Conservation (phyloP, 1,284 basidiomycete genomes). For the Fomitopsis schrenkii region DNA sequence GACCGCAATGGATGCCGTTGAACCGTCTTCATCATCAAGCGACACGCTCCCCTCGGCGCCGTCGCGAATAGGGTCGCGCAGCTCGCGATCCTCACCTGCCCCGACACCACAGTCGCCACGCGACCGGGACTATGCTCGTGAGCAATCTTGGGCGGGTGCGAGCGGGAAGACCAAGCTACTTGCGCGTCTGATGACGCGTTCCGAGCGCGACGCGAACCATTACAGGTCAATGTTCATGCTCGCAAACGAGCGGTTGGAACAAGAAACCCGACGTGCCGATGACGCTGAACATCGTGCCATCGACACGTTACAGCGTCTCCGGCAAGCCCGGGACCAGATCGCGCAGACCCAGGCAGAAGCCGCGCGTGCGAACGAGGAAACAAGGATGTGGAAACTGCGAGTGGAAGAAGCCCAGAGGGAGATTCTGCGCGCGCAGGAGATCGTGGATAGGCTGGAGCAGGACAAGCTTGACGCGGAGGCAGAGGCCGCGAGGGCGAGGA, state of each 20-base stretch:
- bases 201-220: constrained; percentile 35
- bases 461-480: constrained; percentile 41
- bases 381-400: constrained; percentile 42
- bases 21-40: constrained; percentile 16
- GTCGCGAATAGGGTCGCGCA: neutral
- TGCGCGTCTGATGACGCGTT: constrained; percentile 31
- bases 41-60: constrained; percentile 13
- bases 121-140: constrained; percentile 5
- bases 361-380: constrained; percentile 36
- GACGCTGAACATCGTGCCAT: constrained; percentile 41
- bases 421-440: constrained; percentile 42
- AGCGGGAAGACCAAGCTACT: constrained; percentile 19
- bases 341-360: constrained; percentile 38
- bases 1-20: constrained; percentile 14
- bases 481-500: constrained; percentile 39
- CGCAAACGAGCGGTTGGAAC: constrained; percentile 31
- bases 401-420: constrained; percentile 45
- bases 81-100: neutral
- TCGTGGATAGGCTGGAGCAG: constrained; percentile 37
- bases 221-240: constrained; percentile 34
- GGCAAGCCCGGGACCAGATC: constrained; percentile 36
- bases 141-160: constrained; percentile 6
- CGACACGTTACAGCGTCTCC: constrained; percentile 39
- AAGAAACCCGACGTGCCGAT: constrained; percentile 41
- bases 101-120: neutral